These are phyloP conservation scores for Astrothelium subdiscretum DNA, from an alignment of 495 filamentous ascomycete genomes.

Conservation along the genomic window DNA sequence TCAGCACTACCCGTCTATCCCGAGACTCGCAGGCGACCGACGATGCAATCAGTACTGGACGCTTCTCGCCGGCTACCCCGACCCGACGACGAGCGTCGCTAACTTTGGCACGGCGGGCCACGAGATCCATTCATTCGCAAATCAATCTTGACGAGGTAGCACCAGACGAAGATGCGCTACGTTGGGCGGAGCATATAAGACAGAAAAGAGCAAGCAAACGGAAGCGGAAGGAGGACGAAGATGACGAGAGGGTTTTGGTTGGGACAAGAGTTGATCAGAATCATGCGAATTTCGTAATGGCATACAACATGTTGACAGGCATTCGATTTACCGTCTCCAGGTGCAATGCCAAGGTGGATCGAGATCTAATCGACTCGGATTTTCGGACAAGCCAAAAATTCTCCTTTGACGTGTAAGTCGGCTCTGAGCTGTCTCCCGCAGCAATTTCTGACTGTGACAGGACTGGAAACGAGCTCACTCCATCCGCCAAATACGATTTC, in stretches of 20 bases:
- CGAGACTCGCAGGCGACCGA: constrained; percentile 48
- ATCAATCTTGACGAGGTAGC: constrained; percentile 68
- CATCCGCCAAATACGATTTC: constrained; percentile 98
- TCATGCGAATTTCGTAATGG: constrained; percentile 94
- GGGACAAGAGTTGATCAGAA: constrained; percentile 96
- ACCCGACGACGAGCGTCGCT: constrained; percentile 65
- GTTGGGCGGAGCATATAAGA: constrained; percentile 86
- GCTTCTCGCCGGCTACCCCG: constrained; percentile 67
- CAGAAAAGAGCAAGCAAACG: constrained; percentile 78
- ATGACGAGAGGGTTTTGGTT: constrained; percentile 85
- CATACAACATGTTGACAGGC: constrained; percentile 99
- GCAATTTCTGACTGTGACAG: constrained; percentile 28
- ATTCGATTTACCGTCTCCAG: constrained; percentile 94
- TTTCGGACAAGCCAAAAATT: constrained; percentile 92
- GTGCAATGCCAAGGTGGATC: constrained; percentile 93
- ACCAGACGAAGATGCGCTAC: constrained; percentile 78
- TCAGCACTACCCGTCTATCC: constrained; percentile 41
- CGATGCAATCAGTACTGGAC: constrained; percentile 55
- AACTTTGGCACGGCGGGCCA: constrained; percentile 65
- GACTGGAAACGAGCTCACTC: constrained; percentile 92
- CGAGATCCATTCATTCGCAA: constrained; percentile 76
- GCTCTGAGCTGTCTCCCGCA: not conserved
- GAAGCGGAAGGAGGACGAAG: constrained; percentile 73
- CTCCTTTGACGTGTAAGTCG: constrained; percentile 84
- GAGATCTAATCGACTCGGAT: constrained; percentile 75